A percentile compares a stretch with the other conserved stretches of the same genome.
Conservation (phyloP, 805 yeast genomes). For the Candida piceae region DNA sequence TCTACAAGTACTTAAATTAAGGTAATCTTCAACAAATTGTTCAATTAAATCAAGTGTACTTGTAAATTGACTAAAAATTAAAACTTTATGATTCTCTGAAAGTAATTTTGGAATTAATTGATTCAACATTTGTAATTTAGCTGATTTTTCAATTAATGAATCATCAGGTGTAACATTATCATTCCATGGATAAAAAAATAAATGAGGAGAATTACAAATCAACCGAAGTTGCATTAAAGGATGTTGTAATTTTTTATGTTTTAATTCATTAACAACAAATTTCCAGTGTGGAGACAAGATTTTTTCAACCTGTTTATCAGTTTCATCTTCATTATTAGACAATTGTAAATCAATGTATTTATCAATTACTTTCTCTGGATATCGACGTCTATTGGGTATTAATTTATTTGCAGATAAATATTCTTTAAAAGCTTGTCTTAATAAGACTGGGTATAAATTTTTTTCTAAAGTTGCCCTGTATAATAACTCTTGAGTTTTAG, state of each 20-base stretch:
- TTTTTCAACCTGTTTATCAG: constrained; percentile 1
- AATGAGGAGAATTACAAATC: constrained; percentile 80
- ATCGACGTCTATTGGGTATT: constrained; percentile 11
- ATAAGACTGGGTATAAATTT: constrained; percentile 39
- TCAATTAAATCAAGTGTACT: constrained; percentile 73
- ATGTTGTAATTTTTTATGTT: constrained; percentile 54
- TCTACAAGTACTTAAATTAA: constrained; percentile 45
- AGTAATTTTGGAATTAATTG: constrained; percentile 53
- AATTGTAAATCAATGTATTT: constrained; percentile 33
- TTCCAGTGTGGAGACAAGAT: constrained; percentile 20
- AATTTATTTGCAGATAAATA: constrained; percentile 40
- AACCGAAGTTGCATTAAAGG: constrained; percentile 79
- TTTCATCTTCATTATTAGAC: constrained; percentile 5
- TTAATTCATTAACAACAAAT: constrained; percentile 37
- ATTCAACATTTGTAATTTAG: constrained; percentile 67
- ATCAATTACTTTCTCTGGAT: constrained; percentile 30
- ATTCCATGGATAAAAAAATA: constrained; percentile 77
- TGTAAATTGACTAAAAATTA: constrained; percentile 86
- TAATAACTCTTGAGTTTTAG: constrained; percentile 57
- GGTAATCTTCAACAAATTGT: constrained; percentile 57
- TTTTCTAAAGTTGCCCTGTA: constrained; percentile 38
- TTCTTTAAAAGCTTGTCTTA: constrained; percentile 46
- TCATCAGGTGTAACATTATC: constrained; percentile 37
- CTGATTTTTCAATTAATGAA: constrained; percentile 50
- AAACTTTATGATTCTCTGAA: constrained; percentile 41